These are phyloP conservation scores for Colletotrichum higginsianum DNA, from an alignment of 2,329 filamentous ascomycete genomes.

Conservation along the genomic window DNA sequence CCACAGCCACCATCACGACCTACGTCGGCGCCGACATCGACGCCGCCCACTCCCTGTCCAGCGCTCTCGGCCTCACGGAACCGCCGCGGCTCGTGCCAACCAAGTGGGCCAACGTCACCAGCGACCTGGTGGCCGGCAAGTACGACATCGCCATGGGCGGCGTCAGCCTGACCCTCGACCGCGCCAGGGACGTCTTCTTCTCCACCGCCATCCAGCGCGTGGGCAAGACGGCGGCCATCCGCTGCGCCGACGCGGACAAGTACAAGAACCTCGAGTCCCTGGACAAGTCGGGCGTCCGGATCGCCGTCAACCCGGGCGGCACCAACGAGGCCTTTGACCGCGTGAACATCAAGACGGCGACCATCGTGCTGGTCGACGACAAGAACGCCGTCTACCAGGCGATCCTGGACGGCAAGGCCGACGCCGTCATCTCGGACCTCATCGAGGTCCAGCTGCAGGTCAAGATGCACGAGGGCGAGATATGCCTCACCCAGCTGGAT, in stretches of 20 bases:
- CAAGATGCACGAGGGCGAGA: slow-evolving; percentile 23
- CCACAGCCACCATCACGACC: slow-evolving; percentile 34
- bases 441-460: slow-evolving; percentile 41
- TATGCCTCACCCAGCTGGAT: slow-evolving; percentile 34
- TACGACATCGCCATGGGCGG: slow-evolving; percentile 42
- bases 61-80: slow-evolving; percentile 36
- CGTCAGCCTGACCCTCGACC: slow-evolving; percentile 36
- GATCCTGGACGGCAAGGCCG: slow-evolving; percentile 24
- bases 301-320: slow-evolving; percentile 38
- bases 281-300: slow-evolving; percentile 30
- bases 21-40: slow-evolving; percentile 42
- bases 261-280: slow-evolving; percentile 35
- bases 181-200: slow-evolving; percentile 32
- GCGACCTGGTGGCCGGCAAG: slow-evolving; percentile 29
- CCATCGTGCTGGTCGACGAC: slow-evolving; percentile 35
- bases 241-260: slow-evolving; percentile 36
- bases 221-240: slow-evolving; percentile 39
- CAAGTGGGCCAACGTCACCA: slow-evolving; percentile 35
- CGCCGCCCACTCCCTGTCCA: slow-evolving; percentile 39
- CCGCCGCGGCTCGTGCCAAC: slow-evolving; percentile 31
- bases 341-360: slow-evolving; percentile 31
- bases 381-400: slow-evolving; percentile 41
- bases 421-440: slow-evolving; percentile 40
- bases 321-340: slow-evolving; percentile 43
- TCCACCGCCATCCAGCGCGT: slow-evolving; percentile 36